Evolutionary conservation across 2,329 filamentous ascomycete species (phyloP).

Genomic region (Harringtonia lauricola): DNA sequence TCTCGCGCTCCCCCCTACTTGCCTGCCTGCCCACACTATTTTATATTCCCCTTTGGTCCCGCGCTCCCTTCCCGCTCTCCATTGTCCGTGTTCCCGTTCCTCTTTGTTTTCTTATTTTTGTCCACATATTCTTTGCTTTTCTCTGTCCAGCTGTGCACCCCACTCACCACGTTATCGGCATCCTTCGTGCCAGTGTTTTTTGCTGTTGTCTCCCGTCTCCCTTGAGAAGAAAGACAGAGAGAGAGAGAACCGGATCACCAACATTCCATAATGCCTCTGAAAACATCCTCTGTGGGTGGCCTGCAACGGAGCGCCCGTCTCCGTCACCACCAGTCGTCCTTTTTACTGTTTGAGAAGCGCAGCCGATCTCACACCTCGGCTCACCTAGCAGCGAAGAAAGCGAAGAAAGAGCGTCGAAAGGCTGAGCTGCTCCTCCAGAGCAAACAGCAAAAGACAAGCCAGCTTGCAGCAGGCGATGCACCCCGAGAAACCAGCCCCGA

Average conservation of each 20-base stretch:
- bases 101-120: too few relatives aligned
- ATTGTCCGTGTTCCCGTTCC: too few relatives aligned
- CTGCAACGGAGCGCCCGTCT: slow-evolving; percentile 5
- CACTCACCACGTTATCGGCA: not conserved
- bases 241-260: not conserved
- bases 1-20: not conserved
- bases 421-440: not conserved
- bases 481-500: not conserved
- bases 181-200: not conserved
- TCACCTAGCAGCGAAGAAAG: not conserved
- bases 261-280: slow-evolving; percentile 5
- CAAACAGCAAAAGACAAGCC: not conserved
- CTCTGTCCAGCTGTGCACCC: too few relatives aligned
- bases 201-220: not conserved
- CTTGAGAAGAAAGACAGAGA: not conserved
- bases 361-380: not conserved
- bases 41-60: too few relatives aligned
- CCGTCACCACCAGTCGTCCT: not conserved
- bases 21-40: too few relatives aligned
- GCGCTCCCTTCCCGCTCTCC: too few relatives aligned
- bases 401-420: not conserved
- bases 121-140: too few relatives aligned
- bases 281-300: slow-evolving; percentile 1
- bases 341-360: not conserved
- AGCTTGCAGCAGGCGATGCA: not conserved